Evolutionary conservation across 352 stramenopile species (phyloP).

Genomic region (Pythium insidiosum): DNA sequence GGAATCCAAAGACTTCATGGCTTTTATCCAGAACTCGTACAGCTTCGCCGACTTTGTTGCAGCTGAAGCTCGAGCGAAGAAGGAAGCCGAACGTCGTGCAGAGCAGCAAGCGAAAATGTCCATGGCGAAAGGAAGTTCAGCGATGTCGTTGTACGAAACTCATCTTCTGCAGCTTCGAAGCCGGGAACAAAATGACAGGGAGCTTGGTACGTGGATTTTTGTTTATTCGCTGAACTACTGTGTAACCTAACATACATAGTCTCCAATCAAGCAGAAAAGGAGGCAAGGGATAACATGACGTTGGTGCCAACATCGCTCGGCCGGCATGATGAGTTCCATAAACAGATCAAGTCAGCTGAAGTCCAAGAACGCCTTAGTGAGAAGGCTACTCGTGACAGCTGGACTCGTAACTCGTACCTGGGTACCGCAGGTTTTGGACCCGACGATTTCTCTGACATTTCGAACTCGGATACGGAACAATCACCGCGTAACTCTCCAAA

Average conservation of each 20-base stretch:
- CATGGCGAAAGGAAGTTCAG: constrained; percentile 8
- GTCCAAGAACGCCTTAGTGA: constrained; percentile 13
- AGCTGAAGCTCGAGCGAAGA: constrained; percentile 2
- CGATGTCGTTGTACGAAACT: constrained; percentile 9
- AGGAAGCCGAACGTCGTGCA: constrained; percentile 8
- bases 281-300: constrained; percentile 16
- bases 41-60: constrained; percentile 4
- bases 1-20: not conserved
- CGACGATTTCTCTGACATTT: constrained; percentile 12
- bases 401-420: constrained; percentile 12
- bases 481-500: constrained; percentile 2
- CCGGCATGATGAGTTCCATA: constrained; percentile 14
- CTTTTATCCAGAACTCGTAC: constrained; percentile 1
- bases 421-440: constrained; percentile 5
- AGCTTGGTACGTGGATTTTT: constrained; percentile 6
- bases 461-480: constrained; percentile 4
- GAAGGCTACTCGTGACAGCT: constrained; percentile 11
- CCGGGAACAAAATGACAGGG: constrained; percentile 9
- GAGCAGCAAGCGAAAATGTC: constrained; percentile 7
- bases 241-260: too few relatives aligned
- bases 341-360: constrained; percentile 7
- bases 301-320: constrained; percentile 8
- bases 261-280: constrained; percentile 3
- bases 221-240: too few relatives aligned
- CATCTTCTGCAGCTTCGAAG: constrained; percentile 9